Percentiles rank a stretch among this genome's conserved stretches.
phyloP scores from a whole-genome alignment of 2,329 filamentous ascomycete species.

The Pseudogymnoascus sp. region DNA sequence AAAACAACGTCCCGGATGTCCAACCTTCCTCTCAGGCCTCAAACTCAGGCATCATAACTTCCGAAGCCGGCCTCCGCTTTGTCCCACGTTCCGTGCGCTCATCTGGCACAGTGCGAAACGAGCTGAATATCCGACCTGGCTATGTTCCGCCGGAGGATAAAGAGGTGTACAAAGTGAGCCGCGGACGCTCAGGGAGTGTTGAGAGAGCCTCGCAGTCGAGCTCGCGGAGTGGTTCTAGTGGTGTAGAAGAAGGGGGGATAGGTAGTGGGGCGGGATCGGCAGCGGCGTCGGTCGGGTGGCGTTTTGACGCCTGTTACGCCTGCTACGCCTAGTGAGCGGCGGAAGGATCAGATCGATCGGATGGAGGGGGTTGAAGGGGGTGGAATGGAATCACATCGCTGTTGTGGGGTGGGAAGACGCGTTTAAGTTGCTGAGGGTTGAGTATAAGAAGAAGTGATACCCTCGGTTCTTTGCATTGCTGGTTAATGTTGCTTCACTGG shows the following conservation, averaged over 20 bases:
- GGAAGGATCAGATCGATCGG: not conserved
- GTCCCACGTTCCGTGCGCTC: conserved; percentile 78
- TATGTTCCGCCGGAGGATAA: conserved; percentile 90
- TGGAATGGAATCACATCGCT: conserved; percentile 43
- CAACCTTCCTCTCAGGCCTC: not conserved
- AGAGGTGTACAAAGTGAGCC: conserved; percentile 80
- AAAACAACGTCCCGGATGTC: not conserved
- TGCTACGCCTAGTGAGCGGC: not conserved
- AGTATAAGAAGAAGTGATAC: conserved; percentile 7
- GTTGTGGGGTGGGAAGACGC: conserved; percentile 38
- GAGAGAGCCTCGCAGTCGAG: not conserved
- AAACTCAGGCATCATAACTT: conserved; percentile 65
- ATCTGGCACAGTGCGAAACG: conserved; percentile 78
- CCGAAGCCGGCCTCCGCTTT: conserved; percentile 66
- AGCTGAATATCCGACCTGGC: conserved; percentile 83
- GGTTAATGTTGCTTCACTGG: not conserved
- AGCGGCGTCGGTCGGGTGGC: not conserved
- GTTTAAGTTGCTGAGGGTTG: conserved; percentile 5
- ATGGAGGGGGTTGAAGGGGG: conserved; percentile 34
- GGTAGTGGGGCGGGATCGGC: not conserved
- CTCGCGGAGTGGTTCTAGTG: not conserved
- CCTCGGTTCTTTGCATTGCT: not conserved
- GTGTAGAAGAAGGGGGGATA: not conserved
- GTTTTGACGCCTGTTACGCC: not conserved
- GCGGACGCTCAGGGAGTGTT: not conserved